Evolutionary conservation across 139 green algal species (phyloP), one percentile per base, ranked within the genome.

Genomic region (Chlamydomonas sp.): DNA sequence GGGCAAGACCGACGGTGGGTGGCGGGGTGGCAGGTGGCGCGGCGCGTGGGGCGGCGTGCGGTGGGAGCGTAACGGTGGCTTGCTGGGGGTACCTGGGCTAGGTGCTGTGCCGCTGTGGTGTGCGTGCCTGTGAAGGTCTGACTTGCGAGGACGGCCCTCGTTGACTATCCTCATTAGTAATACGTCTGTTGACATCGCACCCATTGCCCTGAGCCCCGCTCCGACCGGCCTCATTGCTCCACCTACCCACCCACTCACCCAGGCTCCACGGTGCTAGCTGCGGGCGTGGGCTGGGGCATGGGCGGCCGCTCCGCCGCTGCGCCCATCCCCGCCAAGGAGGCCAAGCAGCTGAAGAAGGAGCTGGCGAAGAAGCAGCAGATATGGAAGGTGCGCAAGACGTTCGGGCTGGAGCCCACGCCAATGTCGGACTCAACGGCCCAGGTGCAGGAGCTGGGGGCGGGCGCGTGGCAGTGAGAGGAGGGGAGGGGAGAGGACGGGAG

Each of bases 231-330:
- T 20, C 71, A 4, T 77, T 20, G 58, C 20, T 5, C 71, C 5
- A 4, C 7, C 72, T 77, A 31, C 59, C 8, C 14, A 61, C 18
- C 62, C 31, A 49, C 31, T 49, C 31, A 49, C 31, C 31, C 31
- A 64, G 83, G 31, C 62, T 61, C 83, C 3, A 77, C 84, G 4
- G 84, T 88, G 4, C 57, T 64, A 0, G 78, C 88, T 14, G 83
- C 82, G 6, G 88, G 83, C n/a, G 88, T 91, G n/a, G 88, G 88
- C 17, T 91, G 88, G 88, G 88, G 88, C 59, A 72, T 89, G 77
- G 77, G 71, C 72, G 67, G 77, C 20, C 58, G 63, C 63, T 16
- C 72, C 4, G 18, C 64, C 31, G 61, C 9, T 62, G 20, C 60
- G 15, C 3, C 73, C 73, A 82, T 82, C 14, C 9, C 75, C 0